A percentile compares a stretch with the other conserved stretches of the same genome.
phyloP scores from a whole-genome alignment of 257 asterid genomes.

The Perilla frutescens region DNA sequence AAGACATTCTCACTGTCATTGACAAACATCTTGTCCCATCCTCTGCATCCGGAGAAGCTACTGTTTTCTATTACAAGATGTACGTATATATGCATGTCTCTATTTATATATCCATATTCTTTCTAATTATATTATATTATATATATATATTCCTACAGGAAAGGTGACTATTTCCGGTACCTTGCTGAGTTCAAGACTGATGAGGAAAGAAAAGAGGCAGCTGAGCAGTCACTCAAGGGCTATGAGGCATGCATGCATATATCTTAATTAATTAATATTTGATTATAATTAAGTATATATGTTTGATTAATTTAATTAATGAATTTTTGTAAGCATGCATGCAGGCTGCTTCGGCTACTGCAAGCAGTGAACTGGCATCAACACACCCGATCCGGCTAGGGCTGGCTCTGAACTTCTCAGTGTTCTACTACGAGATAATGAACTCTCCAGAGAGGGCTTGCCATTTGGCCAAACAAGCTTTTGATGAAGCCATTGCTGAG shows the following conservation, averaged over 20 bases:
- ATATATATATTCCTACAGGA: slow-evolving; percentile 49
- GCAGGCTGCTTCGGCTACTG: slow-evolving; percentile 80
- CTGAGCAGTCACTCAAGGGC: slow-evolving; percentile 85
- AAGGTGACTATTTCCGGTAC: slow-evolving; percentile 88
- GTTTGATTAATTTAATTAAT: no score
- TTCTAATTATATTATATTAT: no score
- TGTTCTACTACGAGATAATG: slow-evolving; percentile 93
- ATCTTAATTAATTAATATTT: not conserved
- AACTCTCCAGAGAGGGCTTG: slow-evolving; percentile 97
- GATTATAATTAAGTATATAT: not conserved
- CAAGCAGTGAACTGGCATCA: slow-evolving; percentile 81
- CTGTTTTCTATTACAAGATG: slow-evolving; percentile 93
- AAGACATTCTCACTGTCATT: slow-evolving; percentile 74
- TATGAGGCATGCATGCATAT: slow-evolving; percentile 66
- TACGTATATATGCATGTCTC: not conserved
- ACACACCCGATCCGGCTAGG: slow-evolving; percentile 99
- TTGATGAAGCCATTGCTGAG: slow-evolving; percentile 92
- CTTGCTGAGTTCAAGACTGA: slow-evolving; percentile 91
- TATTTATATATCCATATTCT: no score
- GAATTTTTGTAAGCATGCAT: not conserved
- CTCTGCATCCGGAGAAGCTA: slow-evolving; percentile 85
- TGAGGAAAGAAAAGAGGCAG: slow-evolving; percentile 76
- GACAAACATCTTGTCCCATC: slow-evolving; percentile 85
- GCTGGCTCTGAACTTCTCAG: slow-evolving; percentile 93
- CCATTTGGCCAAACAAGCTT: slow-evolving; percentile 94